Evolutionary conservation across 768 basidiomycete genomes (phyloP).

Genomic region (Coprinopsis cinerea): DNA sequence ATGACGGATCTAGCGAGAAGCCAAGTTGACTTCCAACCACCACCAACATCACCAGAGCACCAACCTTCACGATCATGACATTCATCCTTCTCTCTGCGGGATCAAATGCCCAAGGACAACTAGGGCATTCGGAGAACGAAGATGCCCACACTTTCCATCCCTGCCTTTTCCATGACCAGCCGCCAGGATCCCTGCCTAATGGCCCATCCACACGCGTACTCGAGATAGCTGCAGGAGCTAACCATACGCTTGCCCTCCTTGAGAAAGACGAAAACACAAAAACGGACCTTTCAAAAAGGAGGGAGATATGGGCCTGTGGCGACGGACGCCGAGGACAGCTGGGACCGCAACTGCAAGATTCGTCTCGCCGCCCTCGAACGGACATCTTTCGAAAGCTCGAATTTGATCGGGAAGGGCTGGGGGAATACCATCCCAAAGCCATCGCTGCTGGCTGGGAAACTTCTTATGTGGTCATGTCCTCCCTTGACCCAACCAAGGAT

Average conservation of each 20-base stretch:
- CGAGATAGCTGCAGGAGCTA: slow-evolving; percentile 64
- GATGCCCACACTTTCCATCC: slow-evolving; percentile 38
- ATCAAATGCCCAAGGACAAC: slow-evolving; percentile 51
- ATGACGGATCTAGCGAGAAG: background rate
- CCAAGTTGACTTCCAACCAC: background rate
- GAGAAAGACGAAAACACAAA: slow-evolving; percentile 17
- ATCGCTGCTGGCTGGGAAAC: slow-evolving; percentile 83
- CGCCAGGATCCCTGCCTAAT: slow-evolving; percentile 25
- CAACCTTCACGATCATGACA: slow-evolving; percentile 2
- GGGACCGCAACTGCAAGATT: slow-evolving; percentile 35
- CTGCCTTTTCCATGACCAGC: slow-evolving; percentile 32
- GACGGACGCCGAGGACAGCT: slow-evolving; percentile 70
- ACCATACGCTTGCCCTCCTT: slow-evolving; percentile 74
- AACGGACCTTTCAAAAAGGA: background rate
- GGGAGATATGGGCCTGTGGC: slow-evolving; percentile 70
- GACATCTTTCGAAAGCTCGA: slow-evolving; percentile 43
- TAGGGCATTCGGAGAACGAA: slow-evolving; percentile 38
- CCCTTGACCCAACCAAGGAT: slow-evolving; percentile 20
- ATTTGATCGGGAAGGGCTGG: slow-evolving; percentile 30
- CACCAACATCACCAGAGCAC: background rate
- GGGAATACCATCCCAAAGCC: slow-evolving; percentile 37
- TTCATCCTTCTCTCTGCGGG: slow-evolving; percentile 31
- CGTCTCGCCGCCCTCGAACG: slow-evolving; percentile 16
- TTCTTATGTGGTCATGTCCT: slow-evolving; percentile 60
- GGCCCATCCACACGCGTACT: slow-evolving; percentile 28